phyloP scores from a whole-genome alignment of 257 asterid species.

The Plantago ovata region DNA sequence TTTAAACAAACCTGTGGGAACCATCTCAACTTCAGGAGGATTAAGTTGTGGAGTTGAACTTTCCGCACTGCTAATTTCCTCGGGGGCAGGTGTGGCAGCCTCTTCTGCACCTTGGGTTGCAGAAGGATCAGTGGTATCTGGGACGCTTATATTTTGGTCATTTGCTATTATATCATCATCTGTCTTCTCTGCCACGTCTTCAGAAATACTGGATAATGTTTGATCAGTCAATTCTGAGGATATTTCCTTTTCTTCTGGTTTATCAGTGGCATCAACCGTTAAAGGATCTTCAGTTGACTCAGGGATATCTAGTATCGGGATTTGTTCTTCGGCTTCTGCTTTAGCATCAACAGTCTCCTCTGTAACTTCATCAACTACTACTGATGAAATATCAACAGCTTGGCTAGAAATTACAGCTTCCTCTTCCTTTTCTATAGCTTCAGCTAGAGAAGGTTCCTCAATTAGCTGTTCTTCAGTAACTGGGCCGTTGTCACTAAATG shows the following conservation, averaged over 20 bases:
- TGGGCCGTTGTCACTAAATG: conserved; percentile 26
- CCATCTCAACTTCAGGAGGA: conserved; percentile 26
- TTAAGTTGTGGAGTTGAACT: conserved; percentile 34
- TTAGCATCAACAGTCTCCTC: conserved; percentile 9
- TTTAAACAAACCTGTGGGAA: conserved; percentile 40
- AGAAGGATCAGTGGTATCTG: conserved; percentile 24
- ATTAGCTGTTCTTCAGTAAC: conserved; percentile 28
- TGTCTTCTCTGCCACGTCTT: conserved; percentile 23
- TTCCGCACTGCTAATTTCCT: conserved; percentile 26
- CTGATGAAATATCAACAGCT: conserved; percentile 27
- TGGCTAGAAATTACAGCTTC: conserved; percentile 29
- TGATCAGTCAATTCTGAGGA: conserved; percentile 28
- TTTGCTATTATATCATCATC: conserved; percentile 25
- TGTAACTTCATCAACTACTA: conserved; percentile 26
- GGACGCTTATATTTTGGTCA: conserved; percentile 29
- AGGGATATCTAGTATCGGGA: not conserved
- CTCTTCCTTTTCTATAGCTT: conserved; percentile 31
- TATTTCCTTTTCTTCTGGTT: conserved; percentile 25
- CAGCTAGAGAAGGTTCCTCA: conserved; percentile 36
- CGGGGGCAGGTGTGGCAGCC: conserved; percentile 24
- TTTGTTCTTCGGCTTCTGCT: not conserved
- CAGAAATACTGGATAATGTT: conserved; percentile 3
- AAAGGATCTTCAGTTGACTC: conserved; percentile 8
- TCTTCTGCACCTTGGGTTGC: conserved; percentile 34
- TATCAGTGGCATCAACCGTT: conserved; percentile 21